phyloP scores from a whole-genome alignment of 2,329 filamentous ascomycete species.

The Exophiala aquamarina region DNA sequence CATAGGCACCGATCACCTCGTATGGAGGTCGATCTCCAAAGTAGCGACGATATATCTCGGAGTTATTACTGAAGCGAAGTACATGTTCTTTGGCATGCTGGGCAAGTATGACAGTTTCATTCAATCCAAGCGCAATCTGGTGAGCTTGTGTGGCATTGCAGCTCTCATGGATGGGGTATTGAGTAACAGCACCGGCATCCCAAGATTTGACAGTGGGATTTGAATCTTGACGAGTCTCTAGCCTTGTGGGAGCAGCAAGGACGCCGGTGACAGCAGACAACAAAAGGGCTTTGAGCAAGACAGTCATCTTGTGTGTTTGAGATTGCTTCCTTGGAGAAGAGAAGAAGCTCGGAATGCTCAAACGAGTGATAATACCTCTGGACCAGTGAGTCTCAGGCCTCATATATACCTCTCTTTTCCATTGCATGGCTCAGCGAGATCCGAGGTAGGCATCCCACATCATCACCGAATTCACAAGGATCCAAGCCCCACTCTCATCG shows the following conservation, averaged over 20 bases:
- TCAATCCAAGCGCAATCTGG: constrained; percentile 57
- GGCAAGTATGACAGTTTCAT: constrained; percentile 59
- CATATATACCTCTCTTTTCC: neutral
- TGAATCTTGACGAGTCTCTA: constrained; percentile 5
- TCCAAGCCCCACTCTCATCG: neutral
- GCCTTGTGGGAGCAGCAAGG: constrained; percentile 1
- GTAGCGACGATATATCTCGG: constrained; percentile 63
- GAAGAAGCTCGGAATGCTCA: too few relatives aligned
- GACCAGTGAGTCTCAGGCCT: too few relatives aligned
- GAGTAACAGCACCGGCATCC: constrained; percentile 38
- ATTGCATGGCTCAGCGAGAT: neutral
- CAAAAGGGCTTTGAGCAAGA: constrained; percentile 8
- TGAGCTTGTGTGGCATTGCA: constrained; percentile 63
- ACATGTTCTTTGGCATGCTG: constrained; percentile 63
- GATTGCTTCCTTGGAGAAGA: neutral
- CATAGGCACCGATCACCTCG: constrained; percentile 62
- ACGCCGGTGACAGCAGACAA: constrained; percentile 5
- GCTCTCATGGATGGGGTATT: constrained; percentile 60
- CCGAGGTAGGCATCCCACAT: neutral
- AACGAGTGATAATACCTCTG: neutral
- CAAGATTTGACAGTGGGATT: constrained; percentile 18
- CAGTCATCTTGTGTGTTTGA: neutral
- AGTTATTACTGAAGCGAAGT: constrained; percentile 51
- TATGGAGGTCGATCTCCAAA: constrained; percentile 62
- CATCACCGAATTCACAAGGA: neutral